Conservation (phyloP, 768 basidiomycete species). For the Strobilomyces echinocephalus region DNA sequence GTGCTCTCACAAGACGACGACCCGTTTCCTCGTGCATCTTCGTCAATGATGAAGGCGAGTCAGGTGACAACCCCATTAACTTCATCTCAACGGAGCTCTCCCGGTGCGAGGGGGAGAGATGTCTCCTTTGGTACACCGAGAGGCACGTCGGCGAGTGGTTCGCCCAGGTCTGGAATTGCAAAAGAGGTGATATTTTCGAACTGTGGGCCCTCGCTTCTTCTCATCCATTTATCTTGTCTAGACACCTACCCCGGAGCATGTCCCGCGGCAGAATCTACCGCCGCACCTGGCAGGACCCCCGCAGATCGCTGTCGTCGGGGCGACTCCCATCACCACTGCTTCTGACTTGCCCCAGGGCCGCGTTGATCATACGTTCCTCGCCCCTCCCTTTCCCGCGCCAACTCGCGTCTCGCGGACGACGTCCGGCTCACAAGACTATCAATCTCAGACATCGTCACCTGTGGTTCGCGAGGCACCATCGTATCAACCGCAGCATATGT, state of each 20-base stretch:
- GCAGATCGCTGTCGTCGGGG: conserved; percentile 30
- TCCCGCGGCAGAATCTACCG: conserved; percentile 7
- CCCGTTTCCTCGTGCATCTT: conserved; percentile 21
- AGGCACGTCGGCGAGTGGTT: conserved; percentile 18
- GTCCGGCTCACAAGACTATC: conserved; percentile 23
- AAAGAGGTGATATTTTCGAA: conserved; percentile 24
- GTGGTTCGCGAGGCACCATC: conserved; percentile 6
- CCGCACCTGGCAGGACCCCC: conserved; percentile 17
- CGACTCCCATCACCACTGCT: conserved; percentile 21
- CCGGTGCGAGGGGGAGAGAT: conserved; percentile 15
- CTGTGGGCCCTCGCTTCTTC: background rate
- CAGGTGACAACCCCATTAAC: conserved; percentile 19
- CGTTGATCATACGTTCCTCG: conserved; percentile 24
- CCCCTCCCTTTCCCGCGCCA: conserved; percentile 27
- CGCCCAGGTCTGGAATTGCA: conserved; percentile 17
- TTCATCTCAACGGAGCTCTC: conserved; percentile 26
- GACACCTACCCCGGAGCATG: conserved; percentile 22
- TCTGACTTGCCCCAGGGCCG: conserved; percentile 22
- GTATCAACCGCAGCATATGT: conserved; percentile 16
- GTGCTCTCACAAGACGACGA: conserved; percentile 30
- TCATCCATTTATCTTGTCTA: conserved; percentile 12
- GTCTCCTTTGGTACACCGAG: conserved; percentile 18
- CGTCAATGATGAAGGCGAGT: conserved; percentile 27
- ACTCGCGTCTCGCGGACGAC: conserved; percentile 20
- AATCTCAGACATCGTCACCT: conserved; percentile 10